Conservation (phyloP, 441 rosid genomes). For the Hura crepitans region DNA sequence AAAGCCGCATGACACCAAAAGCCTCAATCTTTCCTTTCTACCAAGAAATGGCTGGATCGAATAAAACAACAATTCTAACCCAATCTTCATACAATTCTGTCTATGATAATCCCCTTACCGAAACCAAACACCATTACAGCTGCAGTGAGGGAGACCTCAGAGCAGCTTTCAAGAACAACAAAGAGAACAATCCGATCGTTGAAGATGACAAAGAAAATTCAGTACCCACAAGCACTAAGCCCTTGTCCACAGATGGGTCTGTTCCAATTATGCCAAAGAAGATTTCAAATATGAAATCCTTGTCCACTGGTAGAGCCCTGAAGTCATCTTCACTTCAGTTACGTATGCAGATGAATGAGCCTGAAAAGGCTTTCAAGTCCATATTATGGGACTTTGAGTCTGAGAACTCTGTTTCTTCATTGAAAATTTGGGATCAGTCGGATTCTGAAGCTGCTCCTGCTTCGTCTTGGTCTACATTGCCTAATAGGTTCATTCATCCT, state of each 20-base stretch:
- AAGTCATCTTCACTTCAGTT: conserved; percentile 70
- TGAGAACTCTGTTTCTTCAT: conserved; percentile 59
- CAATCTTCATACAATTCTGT: conserved; percentile 37
- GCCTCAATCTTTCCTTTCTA: background rate
- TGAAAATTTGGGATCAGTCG: conserved; percentile 84
- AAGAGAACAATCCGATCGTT: conserved; percentile 40
- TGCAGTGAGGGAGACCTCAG: conserved; percentile 40
- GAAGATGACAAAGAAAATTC: conserved; percentile 39
- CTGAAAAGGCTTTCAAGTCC: conserved; percentile 47
- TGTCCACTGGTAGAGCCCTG: conserved; percentile 50
- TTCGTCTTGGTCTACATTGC: conserved; percentile 86
- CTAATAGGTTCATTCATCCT: conserved; percentile 49
- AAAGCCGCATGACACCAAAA: background rate
- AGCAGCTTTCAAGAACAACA: conserved; percentile 30
- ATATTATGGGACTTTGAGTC: conserved; percentile 57
- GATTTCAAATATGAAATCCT: conserved; percentile 45
- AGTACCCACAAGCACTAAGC: conserved; percentile 29
- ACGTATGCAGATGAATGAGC: conserved; percentile 73
- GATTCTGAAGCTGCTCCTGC: conserved; percentile 96
- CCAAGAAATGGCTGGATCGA: conserved; percentile 21
- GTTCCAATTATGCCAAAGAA: conserved; percentile 29
- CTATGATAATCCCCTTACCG: conserved; percentile 37
- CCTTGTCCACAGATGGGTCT: conserved; percentile 39
- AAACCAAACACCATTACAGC: conserved; percentile 38
- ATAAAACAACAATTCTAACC: conserved; percentile 27